These are phyloP conservation scores for Debaryomyces robertsiae DNA, from an alignment of 1,139 yeast genomes.

Conservation along the genomic window DNA sequence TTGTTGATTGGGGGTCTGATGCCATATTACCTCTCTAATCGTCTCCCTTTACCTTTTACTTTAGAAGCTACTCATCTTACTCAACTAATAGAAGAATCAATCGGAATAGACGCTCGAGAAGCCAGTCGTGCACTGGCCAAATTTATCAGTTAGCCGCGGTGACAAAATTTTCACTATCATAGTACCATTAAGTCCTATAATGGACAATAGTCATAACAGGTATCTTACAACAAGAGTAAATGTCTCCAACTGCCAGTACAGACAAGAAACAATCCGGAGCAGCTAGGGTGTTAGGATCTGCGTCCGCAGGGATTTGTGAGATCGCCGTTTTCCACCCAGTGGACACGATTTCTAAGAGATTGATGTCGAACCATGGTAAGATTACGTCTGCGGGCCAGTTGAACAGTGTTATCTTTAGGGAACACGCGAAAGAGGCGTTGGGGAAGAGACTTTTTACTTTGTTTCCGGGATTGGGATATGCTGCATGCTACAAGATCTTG, in stretches of 20 bases:
- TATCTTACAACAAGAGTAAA: constrained; percentile 19
- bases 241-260: constrained; percentile 53
- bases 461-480: constrained; percentile 98
- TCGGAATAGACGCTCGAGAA: too few relatives aligned
- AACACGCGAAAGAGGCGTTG: constrained; percentile 71
- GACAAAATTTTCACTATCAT: constrained; percentile 8
- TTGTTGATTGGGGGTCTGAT: constrained; percentile 11
- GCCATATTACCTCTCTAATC: constrained; percentile 8
- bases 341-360: constrained; percentile 95
- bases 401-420: constrained; percentile 84
- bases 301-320: constrained; percentile 96
- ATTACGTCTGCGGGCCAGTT: constrained; percentile 65
- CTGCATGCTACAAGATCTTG: constrained; percentile 93
- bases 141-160: constrained; percentile 15
- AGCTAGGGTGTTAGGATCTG: constrained; percentile 95
- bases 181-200: constrained; percentile 1
- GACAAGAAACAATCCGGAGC: constrained; percentile 87
- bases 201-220: not conserved
- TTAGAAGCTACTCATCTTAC: too few relatives aligned
- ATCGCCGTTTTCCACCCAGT: constrained; percentile 98
- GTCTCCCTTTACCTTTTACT: not conserved
- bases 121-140: constrained; percentile 2
- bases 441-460: constrained; percentile 76
- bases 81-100: too few relatives aligned
- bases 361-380: constrained; percentile 90